Percentiles rank a stretch among this genome's conserved stretches.
Evolutionary conservation across 2,329 filamentous ascomycete genomes (phyloP).

Genomic region (Byssothecium circinans): DNA sequence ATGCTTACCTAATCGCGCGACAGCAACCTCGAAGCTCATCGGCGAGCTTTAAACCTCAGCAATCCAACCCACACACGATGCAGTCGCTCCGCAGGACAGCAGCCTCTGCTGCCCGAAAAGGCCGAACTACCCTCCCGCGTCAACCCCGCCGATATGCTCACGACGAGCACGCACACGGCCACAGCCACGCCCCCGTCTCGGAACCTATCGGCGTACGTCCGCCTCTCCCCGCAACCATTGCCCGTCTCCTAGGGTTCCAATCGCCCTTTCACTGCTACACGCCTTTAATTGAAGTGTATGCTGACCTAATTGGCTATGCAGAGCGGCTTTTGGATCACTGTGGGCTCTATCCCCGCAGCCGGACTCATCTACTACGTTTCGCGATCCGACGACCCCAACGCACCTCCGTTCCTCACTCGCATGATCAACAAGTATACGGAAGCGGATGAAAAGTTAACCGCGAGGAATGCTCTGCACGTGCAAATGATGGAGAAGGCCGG

Average conservation of each 20-base stretch:
- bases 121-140: conserved; percentile 38
- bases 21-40: conserved; percentile 30
- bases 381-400: conserved; percentile 42
- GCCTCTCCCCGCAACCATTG: conserved; percentile 15
- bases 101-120: conserved; percentile 45
- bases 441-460: conserved; percentile 56
- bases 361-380: conserved; percentile 52
- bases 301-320: conserved; percentile 28
- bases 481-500: conserved; percentile 65
- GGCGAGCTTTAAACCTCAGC: conserved; percentile 18
- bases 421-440: conserved; percentile 60
- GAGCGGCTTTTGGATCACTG: conserved; percentile 52
- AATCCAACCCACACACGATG: conserved; percentile 40
- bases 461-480: conserved; percentile 63
- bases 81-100: conserved; percentile 50
- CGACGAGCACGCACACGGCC: conserved; percentile 39
- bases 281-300: neutral
- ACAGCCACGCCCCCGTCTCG: conserved; percentile 42
- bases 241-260: conserved; percentile 1
- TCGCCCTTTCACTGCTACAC: neutral
- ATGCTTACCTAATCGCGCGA: neutral
- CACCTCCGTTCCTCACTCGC: conserved; percentile 48
- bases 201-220: conserved; percentile 57
- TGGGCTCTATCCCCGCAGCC: conserved; percentile 50
- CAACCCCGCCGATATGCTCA: conserved; percentile 48